These are phyloP conservation scores for Nephelium lappaceum DNA, from an alignment of 345 rosid species.

Conservation along the genomic window DNA sequence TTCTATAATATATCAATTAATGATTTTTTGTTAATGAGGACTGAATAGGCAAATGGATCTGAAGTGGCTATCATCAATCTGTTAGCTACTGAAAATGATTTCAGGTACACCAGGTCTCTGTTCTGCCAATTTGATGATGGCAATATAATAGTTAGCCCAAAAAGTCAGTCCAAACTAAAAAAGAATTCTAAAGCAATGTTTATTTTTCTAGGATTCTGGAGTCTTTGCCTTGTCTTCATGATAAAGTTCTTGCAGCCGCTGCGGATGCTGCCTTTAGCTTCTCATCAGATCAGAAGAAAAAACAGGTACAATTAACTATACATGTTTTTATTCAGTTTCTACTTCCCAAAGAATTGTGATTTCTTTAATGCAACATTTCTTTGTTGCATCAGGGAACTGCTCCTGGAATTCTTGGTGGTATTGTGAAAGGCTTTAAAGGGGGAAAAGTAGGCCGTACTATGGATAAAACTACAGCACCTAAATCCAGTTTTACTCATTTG, in stretches of 20 bases:
- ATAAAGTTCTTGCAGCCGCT: constrained; percentile 51
- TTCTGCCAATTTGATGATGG: constrained; percentile 3
- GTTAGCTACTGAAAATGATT: constrained; percentile 38
- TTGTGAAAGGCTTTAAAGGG: constrained; percentile 46
- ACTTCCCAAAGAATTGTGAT: constrained; percentile 7
- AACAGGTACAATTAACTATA: constrained; percentile 35
- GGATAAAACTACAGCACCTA: constrained; percentile 21
- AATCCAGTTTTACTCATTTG: constrained; percentile 36
- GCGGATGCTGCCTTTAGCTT: constrained; percentile 40
- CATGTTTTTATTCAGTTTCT: constrained; percentile 2
- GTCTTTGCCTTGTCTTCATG: constrained; percentile 55
- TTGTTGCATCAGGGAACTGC: constrained; percentile 35
- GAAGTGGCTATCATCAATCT: constrained; percentile 55
- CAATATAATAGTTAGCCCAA: constrained; percentile 5
- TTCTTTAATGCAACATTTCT: constrained; percentile 21
- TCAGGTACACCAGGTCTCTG: constrained; percentile 34
- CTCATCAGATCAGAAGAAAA: constrained; percentile 40
- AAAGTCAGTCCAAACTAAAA: not conserved
- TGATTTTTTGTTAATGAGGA: constrained; percentile 6
- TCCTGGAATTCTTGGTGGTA: constrained; percentile 44
- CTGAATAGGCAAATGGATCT: constrained; percentile 47
- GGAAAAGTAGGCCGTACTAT: constrained; percentile 32
- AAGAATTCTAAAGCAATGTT: constrained; percentile 14
- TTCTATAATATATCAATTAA: constrained; percentile 8
- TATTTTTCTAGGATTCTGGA: constrained; percentile 47